A percentile compares a stretch with the other conserved stretches of the same genome.
phyloP scores from a whole-genome alignment of 2,329 filamentous ascomycete genomes.

The Aspergillus sergii region DNA sequence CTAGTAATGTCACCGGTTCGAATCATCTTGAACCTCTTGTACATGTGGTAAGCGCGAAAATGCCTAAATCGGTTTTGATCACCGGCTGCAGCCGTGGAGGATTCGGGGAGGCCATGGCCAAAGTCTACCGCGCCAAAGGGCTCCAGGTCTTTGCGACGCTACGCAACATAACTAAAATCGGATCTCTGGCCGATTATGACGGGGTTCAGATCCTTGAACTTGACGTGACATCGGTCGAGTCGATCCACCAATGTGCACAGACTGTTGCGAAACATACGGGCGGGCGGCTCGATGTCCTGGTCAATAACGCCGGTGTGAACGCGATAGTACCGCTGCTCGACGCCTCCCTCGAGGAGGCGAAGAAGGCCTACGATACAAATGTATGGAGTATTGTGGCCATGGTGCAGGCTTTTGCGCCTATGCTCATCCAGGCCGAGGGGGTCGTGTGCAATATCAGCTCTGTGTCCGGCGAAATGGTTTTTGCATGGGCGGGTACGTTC shows the following conservation, averaged over 20 bases:
- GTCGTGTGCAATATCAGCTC: constrained; percentile 9
- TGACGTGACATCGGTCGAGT: constrained; percentile 19
- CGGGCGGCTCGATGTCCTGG: constrained; percentile 14
- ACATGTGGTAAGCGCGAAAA: not conserved
- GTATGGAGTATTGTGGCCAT: constrained; percentile 38
- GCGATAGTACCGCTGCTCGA: constrained; percentile 34
- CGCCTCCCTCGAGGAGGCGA: constrained; percentile 31
- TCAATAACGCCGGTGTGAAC: constrained; percentile 14
- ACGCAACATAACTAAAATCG: constrained; percentile 32
- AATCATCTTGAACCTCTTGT: too few relatives aligned
- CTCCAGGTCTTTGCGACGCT: constrained; percentile 40
- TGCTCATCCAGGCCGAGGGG: constrained; percentile 20
- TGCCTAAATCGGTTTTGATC: constrained; percentile 27
- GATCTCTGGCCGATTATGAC: constrained; percentile 3
- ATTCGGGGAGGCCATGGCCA: constrained; percentile 38
- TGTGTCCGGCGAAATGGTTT: not conserved
- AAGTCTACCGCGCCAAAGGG: constrained; percentile 32
- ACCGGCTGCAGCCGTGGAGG: constrained; percentile 41
- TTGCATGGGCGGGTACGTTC: constrained; percentile 10
- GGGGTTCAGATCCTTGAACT: constrained; percentile 20
- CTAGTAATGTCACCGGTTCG: too few relatives aligned
- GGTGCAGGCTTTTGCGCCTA: constrained; percentile 38
- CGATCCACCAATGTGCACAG: constrained; percentile 13
- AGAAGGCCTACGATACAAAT: constrained; percentile 39
- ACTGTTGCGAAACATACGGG: constrained; percentile 3